Base-by-base conservation (phyloP, 2,329 filamentous ascomycete genomes). In the Fonsecaea nubica region DNA sequence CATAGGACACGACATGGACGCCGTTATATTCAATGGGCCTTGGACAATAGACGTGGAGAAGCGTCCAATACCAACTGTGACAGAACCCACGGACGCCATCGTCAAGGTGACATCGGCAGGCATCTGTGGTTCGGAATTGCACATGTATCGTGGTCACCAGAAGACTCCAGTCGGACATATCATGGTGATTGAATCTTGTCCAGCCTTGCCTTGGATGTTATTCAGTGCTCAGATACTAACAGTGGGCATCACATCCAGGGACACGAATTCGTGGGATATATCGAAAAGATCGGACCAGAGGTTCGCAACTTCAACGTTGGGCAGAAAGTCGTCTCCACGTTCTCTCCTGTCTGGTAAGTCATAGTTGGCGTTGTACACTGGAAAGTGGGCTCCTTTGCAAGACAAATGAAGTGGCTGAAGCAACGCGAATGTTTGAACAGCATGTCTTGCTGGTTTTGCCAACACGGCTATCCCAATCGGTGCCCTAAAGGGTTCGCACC, bases 91-190 rank as follows among this genome's bases (percentile, higher is more conserved):
- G 1, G 83, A 86, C 64, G 82, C 83, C n/a, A 77, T 86, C 30
- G 74, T 86, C 52, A 81, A 79, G 57, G 66, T 68, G 3, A 42
- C 58, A 6, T 21, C 52, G 5, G 56, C 63, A 18, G 66, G 55
- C 18, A 30, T 68, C 2, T 68, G 66, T 58, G 66, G 66, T 7
- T 63, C 50, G 33, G 66, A 68, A 9, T 54, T 68, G 12, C 85
- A 87, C 71, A 86, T 87, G 66, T 75, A 80, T 65, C 82, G 83
- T 64, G 85, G 84, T 13, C 79, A 86, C 68, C 78, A 84, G 0
- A 83, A 79, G 1, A 80, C 79, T 52, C 65, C 77, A 4, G 75
- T 77, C 0, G 84, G 83, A 4, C 77, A 77, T 0, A 78, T 85
- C 1, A 88, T 86, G 81, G 63, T 65, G 36, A 76, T 25, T 25